Conservation (phyloP, 2,329 filamentous ascomycete genomes). For the Exophiala sp. region DNA sequence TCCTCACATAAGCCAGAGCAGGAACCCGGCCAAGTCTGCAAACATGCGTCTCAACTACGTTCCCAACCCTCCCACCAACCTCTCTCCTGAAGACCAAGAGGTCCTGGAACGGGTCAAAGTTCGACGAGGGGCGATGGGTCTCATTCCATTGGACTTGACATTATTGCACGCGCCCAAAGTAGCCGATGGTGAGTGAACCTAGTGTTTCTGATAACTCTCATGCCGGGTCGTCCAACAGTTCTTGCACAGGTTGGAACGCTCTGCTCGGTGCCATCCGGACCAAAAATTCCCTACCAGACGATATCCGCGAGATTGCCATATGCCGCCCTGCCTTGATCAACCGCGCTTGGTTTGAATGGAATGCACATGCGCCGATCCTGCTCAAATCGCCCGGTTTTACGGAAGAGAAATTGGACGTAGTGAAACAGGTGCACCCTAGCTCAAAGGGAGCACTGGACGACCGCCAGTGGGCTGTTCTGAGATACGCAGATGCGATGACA, state of each 20-base stretch:
- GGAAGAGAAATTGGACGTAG: conserved; percentile 42
- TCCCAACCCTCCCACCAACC: conserved; percentile 43
- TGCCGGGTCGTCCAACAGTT: not conserved
- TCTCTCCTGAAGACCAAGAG: conserved; percentile 41
- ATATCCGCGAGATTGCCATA: conserved; percentile 69
- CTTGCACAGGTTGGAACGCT: conserved; percentile 46
- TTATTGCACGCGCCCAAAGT: conserved; percentile 52
- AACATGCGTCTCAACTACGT: conserved; percentile 53
- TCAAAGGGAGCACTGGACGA: conserved; percentile 37
- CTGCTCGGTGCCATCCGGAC: conserved; percentile 53
- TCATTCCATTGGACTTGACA: conserved; percentile 50
- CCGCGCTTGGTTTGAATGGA: conserved; percentile 79
- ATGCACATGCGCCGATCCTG: conserved; percentile 69
- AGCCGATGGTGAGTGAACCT: conserved; percentile 39
- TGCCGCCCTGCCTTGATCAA: conserved; percentile 76
- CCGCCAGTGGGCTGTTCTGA: conserved; percentile 58
- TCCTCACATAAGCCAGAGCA: not conserved
- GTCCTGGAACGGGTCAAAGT: conserved; percentile 48
- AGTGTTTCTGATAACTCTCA: not conserved
- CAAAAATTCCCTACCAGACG: conserved; percentile 44
- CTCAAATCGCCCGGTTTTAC: conserved; percentile 53
- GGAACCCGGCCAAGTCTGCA: not conserved
- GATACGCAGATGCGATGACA: conserved; percentile 81
- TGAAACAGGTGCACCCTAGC: conserved; percentile 40
- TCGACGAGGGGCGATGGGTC: conserved; percentile 45